phyloP scores from a whole-genome alignment of 106 monocot genomes.

The Vanilla planifolia region DNA sequence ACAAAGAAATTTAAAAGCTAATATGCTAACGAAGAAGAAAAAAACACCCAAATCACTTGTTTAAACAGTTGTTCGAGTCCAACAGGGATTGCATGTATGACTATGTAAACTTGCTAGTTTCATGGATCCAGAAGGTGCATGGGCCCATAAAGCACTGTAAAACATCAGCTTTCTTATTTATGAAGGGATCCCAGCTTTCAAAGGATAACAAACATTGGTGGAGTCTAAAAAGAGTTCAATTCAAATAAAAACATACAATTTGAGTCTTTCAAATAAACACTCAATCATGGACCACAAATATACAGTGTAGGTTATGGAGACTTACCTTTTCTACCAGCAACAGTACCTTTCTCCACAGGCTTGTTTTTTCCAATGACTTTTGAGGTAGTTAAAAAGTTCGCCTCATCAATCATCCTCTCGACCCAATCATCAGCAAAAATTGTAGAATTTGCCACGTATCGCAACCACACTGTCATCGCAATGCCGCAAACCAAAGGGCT shows the following conservation, averaged over 20 bases:
- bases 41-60: no score
- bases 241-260: background rate
- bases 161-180: no score
- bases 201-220: no score
- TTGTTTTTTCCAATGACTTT: background rate
- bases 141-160: no score
- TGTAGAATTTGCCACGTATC: conserved; percentile 28
- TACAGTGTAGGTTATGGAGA: background rate
- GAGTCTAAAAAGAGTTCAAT: no score
- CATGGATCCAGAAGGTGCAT: no score
- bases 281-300: background rate
- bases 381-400: conserved; percentile 2
- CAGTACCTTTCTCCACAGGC: background rate
- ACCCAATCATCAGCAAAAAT: conserved; percentile 54
- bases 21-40: no score
- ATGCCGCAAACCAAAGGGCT: conserved; percentile 44
- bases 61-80: no score
- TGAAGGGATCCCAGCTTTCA: no score
- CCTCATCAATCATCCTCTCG: conserved; percentile 23
- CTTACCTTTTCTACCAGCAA: background rate
- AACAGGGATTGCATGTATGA: no score
- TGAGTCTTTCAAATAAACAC: background rate
- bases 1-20: no score
- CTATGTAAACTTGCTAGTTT: no score
- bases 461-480: conserved; percentile 48